Percentiles rank a stretch among this genome's conserved stretches.
These are phyloP conservation scores for Elongisporangium undulatum DNA, from an alignment of 352 stramenopile species.

Conservation along the genomic window DNA sequence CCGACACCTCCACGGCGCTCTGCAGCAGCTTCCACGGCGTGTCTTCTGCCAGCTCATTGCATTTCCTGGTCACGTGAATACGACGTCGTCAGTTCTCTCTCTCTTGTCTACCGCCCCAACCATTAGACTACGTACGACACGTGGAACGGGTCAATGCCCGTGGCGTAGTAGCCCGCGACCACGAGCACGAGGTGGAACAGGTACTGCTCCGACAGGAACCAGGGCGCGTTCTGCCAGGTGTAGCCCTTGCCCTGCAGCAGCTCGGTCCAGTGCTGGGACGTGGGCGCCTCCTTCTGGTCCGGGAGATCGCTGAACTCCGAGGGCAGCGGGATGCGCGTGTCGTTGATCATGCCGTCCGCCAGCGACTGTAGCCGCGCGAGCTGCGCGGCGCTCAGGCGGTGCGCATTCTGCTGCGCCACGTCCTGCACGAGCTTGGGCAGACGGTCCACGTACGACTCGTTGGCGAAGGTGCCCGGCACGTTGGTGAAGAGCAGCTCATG, in stretches of 20 bases:
- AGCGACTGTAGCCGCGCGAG: constrained; percentile 29
- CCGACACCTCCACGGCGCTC: constrained; percentile 31
- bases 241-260: constrained; percentile 37
- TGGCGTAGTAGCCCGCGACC: constrained; percentile 57
- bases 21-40: constrained; percentile 59
- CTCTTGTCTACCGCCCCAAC: background rate
- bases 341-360: constrained; percentile 35
- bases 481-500: constrained; percentile 40
- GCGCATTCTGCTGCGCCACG: constrained; percentile 40
- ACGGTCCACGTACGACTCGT: constrained; percentile 56
- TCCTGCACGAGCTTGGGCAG: constrained; percentile 55
- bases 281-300: constrained; percentile 30
- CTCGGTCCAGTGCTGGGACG: constrained; percentile 37
- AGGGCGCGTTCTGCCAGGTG: constrained; percentile 70
- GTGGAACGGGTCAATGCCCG: constrained; percentile 61
- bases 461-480: constrained; percentile 51
- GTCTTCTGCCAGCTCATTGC: constrained; percentile 39
- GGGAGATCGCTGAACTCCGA: constrained; percentile 17
- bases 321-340: constrained; percentile 42
- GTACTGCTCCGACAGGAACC: constrained; percentile 75
- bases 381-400: constrained; percentile 30
- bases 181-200: constrained; percentile 68
- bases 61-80: constrained; percentile 25
- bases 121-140: constrained; percentile 19
- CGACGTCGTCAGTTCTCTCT: too few species aligned